These are phyloP conservation scores for Rosa rugosa DNA, from an alignment of 306 rosid genomes.

Conservation along the genomic window DNA sequence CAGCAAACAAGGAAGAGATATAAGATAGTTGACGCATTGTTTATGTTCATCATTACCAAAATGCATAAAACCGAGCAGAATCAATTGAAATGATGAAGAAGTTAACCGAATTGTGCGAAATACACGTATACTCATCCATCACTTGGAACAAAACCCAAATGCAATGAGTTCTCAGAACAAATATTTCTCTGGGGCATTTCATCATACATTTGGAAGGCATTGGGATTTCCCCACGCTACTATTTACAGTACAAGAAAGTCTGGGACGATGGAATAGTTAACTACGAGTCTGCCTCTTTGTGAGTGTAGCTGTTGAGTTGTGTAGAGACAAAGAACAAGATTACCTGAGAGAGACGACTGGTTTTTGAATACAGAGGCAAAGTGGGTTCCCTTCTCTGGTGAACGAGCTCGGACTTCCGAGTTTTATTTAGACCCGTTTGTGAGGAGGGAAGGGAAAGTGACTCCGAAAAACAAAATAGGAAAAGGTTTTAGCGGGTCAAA, in stretches of 20 bases:
- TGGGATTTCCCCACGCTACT: background rate
- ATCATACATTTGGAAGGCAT: conserved; percentile 38
- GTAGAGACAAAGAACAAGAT: background rate
- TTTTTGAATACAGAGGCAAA: background rate
- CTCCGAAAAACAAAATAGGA: too few relatives aligned
- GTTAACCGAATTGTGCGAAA: background rate
- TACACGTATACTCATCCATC: background rate
- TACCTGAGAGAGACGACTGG: background rate
- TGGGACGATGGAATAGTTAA: background rate
- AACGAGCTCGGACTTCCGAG: background rate
- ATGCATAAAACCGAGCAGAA: background rate
- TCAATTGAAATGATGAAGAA: background rate
- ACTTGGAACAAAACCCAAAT: background rate
- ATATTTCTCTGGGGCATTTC: conserved; percentile 29
- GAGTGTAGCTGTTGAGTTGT: too few relatives aligned
- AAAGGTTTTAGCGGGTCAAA: too few relatives aligned
- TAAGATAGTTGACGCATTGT: background rate
- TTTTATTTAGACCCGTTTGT: too few relatives aligned
- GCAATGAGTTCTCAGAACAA: background rate
- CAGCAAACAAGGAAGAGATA: background rate
- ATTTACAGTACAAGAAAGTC: background rate
- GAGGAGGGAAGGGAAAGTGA: too few relatives aligned
- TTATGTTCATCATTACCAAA: background rate
- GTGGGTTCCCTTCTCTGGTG: background rate
- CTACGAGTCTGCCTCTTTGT: background rate